phyloP scores from a whole-genome alignment of 495 filamentous ascomycete species.

The Parachaetomium inaequale region DNA sequence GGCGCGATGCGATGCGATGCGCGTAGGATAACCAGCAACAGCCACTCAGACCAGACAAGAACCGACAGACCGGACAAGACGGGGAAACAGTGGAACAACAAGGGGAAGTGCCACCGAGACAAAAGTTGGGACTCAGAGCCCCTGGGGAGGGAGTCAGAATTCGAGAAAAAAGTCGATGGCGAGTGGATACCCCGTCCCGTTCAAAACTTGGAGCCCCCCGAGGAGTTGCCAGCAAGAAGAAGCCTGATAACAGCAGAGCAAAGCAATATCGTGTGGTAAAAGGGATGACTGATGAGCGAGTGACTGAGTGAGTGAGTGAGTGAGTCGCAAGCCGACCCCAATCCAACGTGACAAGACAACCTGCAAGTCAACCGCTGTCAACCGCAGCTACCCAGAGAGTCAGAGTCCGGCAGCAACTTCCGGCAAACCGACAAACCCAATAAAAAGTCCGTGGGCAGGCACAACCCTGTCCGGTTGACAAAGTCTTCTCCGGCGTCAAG shows the following conservation, averaged over 20 bases:
- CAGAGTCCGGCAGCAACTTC: background rate
- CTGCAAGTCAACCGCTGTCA: background rate
- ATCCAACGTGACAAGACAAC: background rate
- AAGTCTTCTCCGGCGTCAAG: background rate
- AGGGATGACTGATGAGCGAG: background rate
- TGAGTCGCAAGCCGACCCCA: background rate
- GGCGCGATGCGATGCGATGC: background rate
- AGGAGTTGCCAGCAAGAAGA: background rate
- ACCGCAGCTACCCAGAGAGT: no score
- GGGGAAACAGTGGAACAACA: conserved; percentile 8
- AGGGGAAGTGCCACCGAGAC: background rate
- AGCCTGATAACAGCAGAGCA: conserved; percentile 1
- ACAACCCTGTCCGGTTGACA: background rate
- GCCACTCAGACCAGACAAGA: background rate
- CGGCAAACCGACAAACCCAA: background rate
- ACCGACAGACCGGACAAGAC: background rate
- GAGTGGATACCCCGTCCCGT: conserved; percentile 5
- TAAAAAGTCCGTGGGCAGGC: background rate
- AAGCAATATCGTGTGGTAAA: background rate
- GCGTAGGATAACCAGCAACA: background rate
- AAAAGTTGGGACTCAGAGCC: background rate
- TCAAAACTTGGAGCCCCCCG: background rate
- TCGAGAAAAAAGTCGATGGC: conserved; percentile 3
- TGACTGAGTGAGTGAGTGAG: background rate
- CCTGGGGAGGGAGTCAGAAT: background rate